These are phyloP conservation scores for Dactylis glomerata DNA, from an alignment of 176 grass and related monocot genomes.

Conservation along the genomic window DNA sequence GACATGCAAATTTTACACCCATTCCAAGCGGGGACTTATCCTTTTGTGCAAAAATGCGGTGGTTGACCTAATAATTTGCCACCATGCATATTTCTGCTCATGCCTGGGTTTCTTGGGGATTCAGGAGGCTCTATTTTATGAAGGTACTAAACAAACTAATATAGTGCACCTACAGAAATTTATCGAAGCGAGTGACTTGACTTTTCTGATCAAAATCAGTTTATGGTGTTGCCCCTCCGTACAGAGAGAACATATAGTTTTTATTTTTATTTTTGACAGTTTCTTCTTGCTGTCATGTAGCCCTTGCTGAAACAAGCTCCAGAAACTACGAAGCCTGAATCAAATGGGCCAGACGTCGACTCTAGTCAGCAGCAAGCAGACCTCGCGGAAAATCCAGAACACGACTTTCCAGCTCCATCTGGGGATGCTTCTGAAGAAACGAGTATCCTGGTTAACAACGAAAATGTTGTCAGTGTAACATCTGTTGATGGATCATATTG, in stretches of 20 bases:
- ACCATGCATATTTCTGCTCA: not conserved
- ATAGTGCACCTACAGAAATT: not conserved
- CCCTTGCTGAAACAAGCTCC: constrained; percentile 39
- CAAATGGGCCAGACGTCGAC: not conserved
- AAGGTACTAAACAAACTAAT: not conserved
- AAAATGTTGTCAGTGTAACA: not conserved
- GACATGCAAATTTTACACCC: too few relatives aligned
- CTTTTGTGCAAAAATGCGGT: too few relatives aligned
- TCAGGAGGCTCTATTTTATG: not conserved
- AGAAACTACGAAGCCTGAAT: not conserved
- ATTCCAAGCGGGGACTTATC: too few relatives aligned
- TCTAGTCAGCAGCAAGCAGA: not conserved
- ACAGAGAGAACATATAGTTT: not conserved
- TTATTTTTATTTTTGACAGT: not conserved
- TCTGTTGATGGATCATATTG: not conserved
- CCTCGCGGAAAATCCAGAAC: not conserved
- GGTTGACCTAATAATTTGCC: not conserved
- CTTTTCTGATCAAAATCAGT: not conserved
- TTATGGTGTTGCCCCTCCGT: not conserved
- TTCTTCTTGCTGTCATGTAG: constrained; percentile 16
- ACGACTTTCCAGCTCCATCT: not conserved
- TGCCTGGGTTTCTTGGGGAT: not conserved
- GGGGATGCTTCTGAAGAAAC: constrained; percentile 15
- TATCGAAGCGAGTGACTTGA: not conserved
- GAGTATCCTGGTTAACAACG: not conserved